phyloP scores from a whole-genome alignment of 2,329 filamentous ascomycete genomes.

The Berkeleyomyces rouxiae region DNA sequence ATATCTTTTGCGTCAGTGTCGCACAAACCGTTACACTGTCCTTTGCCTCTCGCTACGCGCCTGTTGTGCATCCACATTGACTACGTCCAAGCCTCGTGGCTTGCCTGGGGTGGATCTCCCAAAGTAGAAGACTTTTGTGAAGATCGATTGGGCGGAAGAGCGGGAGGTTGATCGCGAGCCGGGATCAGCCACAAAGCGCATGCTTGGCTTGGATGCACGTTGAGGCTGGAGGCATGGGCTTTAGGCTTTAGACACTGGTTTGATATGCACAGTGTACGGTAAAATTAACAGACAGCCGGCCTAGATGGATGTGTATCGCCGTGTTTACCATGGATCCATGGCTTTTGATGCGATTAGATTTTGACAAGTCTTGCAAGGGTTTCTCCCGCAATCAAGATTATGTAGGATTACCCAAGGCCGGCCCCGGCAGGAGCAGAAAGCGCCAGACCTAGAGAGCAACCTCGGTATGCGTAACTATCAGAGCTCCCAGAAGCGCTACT shows the following conservation, averaged over 20 bases:
- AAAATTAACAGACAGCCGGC: too few species aligned
- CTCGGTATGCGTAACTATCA: background rate
- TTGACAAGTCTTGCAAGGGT: too few species aligned
- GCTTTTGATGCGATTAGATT: too few species aligned
- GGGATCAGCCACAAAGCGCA: background rate
- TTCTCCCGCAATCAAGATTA: too few species aligned
- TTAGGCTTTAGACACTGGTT: background rate
- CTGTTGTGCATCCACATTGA: slow-evolving; percentile 1
- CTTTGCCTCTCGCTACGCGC: slow-evolving; percentile 1
- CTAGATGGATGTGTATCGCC: too few species aligned
- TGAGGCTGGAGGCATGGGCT: background rate
- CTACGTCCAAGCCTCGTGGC: background rate
- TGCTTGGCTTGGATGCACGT: background rate
- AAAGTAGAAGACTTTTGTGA: background rate
- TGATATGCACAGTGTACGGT: background rate
- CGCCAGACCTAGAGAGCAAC: background rate
- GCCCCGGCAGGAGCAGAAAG: too few species aligned
- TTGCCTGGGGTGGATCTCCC: background rate
- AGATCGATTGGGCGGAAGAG: background rate
- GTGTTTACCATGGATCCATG: too few species aligned
- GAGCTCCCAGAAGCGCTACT: background rate
- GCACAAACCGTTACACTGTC: background rate
- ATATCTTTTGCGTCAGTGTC: background rate
- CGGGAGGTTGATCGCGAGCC: background rate
- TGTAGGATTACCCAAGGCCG: too few species aligned